Evolutionary conservation across 176 grass and related monocot species (phyloP), one percentile per base, ranked within the genome.

Genomic region (Thalia dealbata): DNA sequence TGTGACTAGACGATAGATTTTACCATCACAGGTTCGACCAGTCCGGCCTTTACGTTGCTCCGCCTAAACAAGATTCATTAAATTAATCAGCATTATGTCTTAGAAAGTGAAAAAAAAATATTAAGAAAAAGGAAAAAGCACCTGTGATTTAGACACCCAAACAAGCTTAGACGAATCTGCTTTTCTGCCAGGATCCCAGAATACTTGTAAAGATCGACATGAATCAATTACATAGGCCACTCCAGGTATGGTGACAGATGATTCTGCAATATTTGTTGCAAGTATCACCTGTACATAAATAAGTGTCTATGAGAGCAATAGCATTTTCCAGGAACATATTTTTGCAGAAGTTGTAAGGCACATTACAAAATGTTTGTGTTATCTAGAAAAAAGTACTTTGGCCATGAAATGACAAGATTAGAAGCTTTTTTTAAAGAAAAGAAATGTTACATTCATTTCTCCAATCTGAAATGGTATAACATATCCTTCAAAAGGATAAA

Each of bases 201-300:
- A 83, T 2, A 91, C 86, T 91, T 91, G 88, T 61, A 96, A 84
- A 81, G 92, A 96, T 82, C 92, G 84, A 75, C 88, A 91, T 29
- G 88, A 96, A 81, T 96, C 92, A 25, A 96, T 87, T 72, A 91
- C 77, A 79, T 91, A 89, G 50, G 88, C 92, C 67, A 89, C 88
- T 74, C 88, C 86, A 10, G 92, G 92, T 50, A 96, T 96, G 59
- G 92, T 96, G 51, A 96, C 88, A 26, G 88, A 96, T 68, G 92
- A 96, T 89, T 96, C 92, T 50, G 92, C 92, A 77, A 96, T 91
- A 69, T 96, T 96, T 77, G 92, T 96, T 22, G 88, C 92, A 61
- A 96, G 72, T 84, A 96, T 96, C 73, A 96, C 92, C 92, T 96
- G 77, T 44, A 80, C 68, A 25, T 12, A 27, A 27, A 67, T 55